Conservation (phyloP, 108 stramenopile species). For the Bacterosira constricta region DNA sequence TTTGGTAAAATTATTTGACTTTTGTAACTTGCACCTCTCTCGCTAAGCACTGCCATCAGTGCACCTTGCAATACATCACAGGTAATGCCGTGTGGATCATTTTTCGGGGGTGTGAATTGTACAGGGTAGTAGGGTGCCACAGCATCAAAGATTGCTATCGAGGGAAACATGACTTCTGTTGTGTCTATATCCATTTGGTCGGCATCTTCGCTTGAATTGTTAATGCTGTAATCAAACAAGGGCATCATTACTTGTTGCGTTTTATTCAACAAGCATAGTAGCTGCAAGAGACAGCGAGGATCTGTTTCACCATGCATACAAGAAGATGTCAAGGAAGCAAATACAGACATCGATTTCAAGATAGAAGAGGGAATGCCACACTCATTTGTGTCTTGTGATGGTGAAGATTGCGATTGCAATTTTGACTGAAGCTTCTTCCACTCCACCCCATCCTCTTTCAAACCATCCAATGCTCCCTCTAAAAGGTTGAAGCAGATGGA, state of each 20-base stretch:
- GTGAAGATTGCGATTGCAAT: background rate
- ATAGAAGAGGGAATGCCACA: slow-evolving; percentile 7
- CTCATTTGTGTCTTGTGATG: background rate
- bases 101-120: slow-evolving; percentile 85
- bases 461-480: slow-evolving; percentile 49
- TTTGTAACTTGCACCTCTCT: slow-evolving; percentile 44
- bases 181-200: slow-evolving; percentile 15
- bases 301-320: slow-evolving; percentile 90
- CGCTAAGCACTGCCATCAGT: slow-evolving; percentile 66
- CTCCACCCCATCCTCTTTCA: slow-evolving; percentile 26
- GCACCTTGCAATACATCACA: slow-evolving; percentile 62
- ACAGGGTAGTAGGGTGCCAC: slow-evolving; percentile 88
- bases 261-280: slow-evolving; percentile 64
- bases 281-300: slow-evolving; percentile 84
- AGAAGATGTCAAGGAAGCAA: slow-evolving; percentile 57
- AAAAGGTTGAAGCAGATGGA: slow-evolving; percentile 73
- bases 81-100: slow-evolving; percentile 83
- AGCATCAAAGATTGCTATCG: slow-evolving; percentile 75
- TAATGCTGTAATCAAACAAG: slow-evolving; percentile 10
- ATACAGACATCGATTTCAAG: slow-evolving; percentile 42
- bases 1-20: background rate
- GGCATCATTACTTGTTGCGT: slow-evolving; percentile 53
- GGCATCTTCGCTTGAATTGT: background rate
- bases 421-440: slow-evolving; percentile 15
- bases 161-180: slow-evolving; percentile 51